Percentiles rank a stretch among this genome's conserved stretches.
Evolutionary conservation across 2,329 filamentous ascomycete genomes (phyloP).

Genomic region (Aspergillus sp.): DNA sequence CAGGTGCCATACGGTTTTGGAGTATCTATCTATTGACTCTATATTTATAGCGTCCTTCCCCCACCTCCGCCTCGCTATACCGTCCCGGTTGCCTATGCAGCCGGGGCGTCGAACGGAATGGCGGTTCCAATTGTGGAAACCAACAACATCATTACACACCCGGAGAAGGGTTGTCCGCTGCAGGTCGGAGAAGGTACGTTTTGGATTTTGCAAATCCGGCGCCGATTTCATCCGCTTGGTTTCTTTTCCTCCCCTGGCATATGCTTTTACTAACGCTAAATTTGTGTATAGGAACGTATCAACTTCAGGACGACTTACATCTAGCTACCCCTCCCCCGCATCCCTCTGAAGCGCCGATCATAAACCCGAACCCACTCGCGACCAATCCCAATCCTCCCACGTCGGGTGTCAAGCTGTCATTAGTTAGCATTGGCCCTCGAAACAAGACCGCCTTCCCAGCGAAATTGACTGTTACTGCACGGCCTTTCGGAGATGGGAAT

Average conservation of each 20-base stretch:
- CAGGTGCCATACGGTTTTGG: background rate
- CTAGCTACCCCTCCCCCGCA: conserved; percentile 94
- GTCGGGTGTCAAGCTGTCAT: conserved; percentile 78
- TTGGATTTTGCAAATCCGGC: background rate
- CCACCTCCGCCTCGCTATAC: conserved; percentile 86
- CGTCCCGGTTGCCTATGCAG: conserved; percentile 69
- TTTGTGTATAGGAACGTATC: conserved; percentile 71
- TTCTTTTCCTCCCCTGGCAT: background rate
- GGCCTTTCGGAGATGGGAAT: conserved; percentile 85
- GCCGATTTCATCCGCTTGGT: background rate
- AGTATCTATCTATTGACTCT: conserved; percentile 5
- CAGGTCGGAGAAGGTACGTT: conserved; percentile 83
- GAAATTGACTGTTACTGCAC: conserved; percentile 48
- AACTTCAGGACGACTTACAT: conserved; percentile 84
- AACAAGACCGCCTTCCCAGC: conserved; percentile 50
- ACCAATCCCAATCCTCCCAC: conserved; percentile 83
- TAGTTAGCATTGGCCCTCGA: conserved; percentile 69
- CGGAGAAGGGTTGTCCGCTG: conserved; percentile 82
- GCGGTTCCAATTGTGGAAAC: conserved; percentile 82
- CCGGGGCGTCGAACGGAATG: conserved; percentile 66
- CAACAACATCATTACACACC: conserved; percentile 82
- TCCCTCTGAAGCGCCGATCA: conserved; percentile 83
- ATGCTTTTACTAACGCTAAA: conserved; percentile 22
- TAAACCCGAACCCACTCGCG: conserved; percentile 87
- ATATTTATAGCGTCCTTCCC: conserved; percentile 65